phyloP scores from a whole-genome alignment of 2,329 filamentous ascomycete species.

The Helminthosporium solani region DNA sequence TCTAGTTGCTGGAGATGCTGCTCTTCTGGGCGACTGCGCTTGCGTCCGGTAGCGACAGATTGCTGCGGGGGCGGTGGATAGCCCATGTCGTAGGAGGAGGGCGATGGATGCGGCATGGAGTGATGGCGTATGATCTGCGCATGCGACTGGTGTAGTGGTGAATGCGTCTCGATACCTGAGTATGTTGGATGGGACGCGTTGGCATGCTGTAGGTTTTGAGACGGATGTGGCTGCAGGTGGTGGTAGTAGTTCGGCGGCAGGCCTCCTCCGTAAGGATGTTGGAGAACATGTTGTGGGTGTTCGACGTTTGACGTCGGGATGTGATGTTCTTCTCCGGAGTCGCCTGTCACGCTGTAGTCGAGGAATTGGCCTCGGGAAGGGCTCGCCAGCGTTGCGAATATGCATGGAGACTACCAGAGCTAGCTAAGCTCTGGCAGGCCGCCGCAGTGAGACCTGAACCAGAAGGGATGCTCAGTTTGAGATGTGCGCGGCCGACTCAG shows the following conservation, averaged over 20 bases:
- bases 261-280: constrained; percentile 39
- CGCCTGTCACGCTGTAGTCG: constrained; percentile 48
- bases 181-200: constrained; percentile 38
- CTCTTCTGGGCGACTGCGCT: constrained; percentile 48
- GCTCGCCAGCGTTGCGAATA: constrained; percentile 53
- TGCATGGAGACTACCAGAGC: constrained; percentile 54
- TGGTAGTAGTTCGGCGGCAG: constrained; percentile 38
- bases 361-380: constrained; percentile 49
- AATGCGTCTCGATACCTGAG: constrained; percentile 43
- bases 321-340: constrained; percentile 45
- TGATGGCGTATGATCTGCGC: constrained; percentile 36
- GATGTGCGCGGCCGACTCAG: constrained; percentile 34
- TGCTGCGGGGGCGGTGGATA: constrained; percentile 35
- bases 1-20: constrained; percentile 42
- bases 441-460: constrained; percentile 48
- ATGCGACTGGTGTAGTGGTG: constrained; percentile 36
- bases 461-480: constrained; percentile 42
- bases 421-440: constrained; percentile 51
- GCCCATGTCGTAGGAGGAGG: constrained; percentile 41
- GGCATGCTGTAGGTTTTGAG: constrained; percentile 44
- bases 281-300: constrained; percentile 41
- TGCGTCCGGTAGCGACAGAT: constrained; percentile 32
- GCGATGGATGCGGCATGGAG: constrained; percentile 41
- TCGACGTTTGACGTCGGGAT: constrained; percentile 46
- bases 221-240: constrained; percentile 41